Evolutionary conservation across 1,284 basidiomycete species (phyloP).

Genomic region (Irpex sp.): DNA sequence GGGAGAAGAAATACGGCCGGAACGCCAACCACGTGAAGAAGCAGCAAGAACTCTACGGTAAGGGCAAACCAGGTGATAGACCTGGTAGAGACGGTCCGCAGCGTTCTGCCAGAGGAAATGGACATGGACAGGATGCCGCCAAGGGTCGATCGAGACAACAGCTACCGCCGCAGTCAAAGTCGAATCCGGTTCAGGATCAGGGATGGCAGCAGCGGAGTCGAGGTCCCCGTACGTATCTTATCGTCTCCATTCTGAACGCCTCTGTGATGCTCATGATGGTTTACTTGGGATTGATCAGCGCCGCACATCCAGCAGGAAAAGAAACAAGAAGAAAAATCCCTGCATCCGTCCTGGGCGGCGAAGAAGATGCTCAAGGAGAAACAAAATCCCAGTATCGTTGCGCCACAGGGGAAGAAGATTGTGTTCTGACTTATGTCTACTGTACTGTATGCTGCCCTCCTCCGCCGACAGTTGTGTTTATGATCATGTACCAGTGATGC

Average conservation of each 20-base stretch:
- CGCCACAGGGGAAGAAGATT: conserved; percentile 66
- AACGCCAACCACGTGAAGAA: conserved; percentile 90
- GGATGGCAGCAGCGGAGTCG: background rate
- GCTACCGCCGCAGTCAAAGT: background rate
- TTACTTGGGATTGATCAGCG: background rate
- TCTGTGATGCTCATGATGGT: background rate
- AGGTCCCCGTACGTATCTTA: background rate
- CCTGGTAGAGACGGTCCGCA: background rate
- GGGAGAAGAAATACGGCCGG: conserved; percentile 95
- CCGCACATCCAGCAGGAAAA: conserved; percentile 9
- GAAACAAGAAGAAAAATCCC: conserved; percentile 33
- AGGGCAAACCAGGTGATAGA: background rate
- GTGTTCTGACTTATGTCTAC: conserved; percentile 40
- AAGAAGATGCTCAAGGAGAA: conserved; percentile 76
- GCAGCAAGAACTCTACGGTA: conserved; percentile 30
- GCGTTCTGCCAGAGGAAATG: background rate
- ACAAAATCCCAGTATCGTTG: conserved; percentile 48
- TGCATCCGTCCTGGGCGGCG: conserved; percentile 94
- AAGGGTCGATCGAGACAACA: background rate
- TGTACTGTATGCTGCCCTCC: background rate
- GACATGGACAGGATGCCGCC: background rate
- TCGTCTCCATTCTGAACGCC: background rate
- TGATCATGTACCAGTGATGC: too few species aligned
- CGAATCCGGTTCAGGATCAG: background rate
- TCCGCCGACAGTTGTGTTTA: too few species aligned